Base-by-base conservation (phyloP, 2,329 filamentous ascomycete genomes). In the Fusarium udum region DNA sequence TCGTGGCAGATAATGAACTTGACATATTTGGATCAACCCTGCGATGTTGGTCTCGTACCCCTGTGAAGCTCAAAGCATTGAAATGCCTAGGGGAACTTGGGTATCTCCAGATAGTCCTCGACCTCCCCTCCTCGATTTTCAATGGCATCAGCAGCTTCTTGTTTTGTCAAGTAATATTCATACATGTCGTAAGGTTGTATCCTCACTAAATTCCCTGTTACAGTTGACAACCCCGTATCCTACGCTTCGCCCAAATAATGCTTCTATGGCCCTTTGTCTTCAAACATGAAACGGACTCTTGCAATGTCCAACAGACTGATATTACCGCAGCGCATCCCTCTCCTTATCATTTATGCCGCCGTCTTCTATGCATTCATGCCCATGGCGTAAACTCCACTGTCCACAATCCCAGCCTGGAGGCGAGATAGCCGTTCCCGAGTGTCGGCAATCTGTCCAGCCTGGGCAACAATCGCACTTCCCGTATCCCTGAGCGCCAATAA, bases 391-490 rank as follows among this genome's bases (percentile, higher is more conserved):
- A 81, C 74, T 14, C 82, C 82, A 48, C 77, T 81, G 59, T 83
- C 80, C 34, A 84, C 60, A n/a, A 84, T 82, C 13, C 83, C 82
- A 20, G 82, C 82, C 68, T 85, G 83, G 42, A 85, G 75, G 45
- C 82, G 79, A 40, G 83, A 84, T 62, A 85, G 59, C 42, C 81
- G 78, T 77, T 85, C 83, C 43, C 83, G 79, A 18, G 83, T 84
- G 60, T 85, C 83, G 18, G 83, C 83, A 72, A 85, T 84, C 67
- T 83, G 81, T 8, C 83, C 83, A 2, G 83, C 83, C 69, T 84
- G 82, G 9, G 78, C 79, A 31, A 85, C 77, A 60, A 85, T 85
- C 16, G 82, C 82, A 40, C 80, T 82, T 39, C 82, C 81, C 63
- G 84, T 83, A 60, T 84, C 83, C 16, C 83, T 75, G 20, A 85